phyloP scores from a whole-genome alignment of 1,284 basidiomycete genomes.

The Tilletia setariae region DNA sequence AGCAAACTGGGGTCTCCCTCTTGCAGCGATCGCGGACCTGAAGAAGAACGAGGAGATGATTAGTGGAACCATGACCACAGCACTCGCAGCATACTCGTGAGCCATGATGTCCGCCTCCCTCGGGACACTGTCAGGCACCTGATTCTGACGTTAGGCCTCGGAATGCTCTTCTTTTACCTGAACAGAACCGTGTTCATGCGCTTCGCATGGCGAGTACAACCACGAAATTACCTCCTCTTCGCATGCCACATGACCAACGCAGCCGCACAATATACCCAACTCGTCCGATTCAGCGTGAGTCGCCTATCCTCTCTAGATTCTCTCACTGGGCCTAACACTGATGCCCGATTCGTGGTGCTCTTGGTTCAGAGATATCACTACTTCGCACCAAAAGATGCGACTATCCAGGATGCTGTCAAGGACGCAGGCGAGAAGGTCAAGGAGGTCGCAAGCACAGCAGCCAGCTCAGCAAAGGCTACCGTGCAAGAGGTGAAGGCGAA shows the following conservation, averaged over 20 bases:
- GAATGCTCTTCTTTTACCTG: not conserved
- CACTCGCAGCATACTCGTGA: constrained; percentile 45
- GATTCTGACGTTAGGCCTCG: too few relatives aligned
- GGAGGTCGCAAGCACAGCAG: not conserved
- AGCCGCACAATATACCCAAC: constrained; percentile 44
- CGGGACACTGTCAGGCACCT: not conserved
- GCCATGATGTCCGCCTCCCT: not conserved
- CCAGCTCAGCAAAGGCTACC: not conserved
- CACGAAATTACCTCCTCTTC: constrained; percentile 51
- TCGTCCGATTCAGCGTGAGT: constrained; percentile 45
- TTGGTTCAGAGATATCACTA: constrained; percentile 38
- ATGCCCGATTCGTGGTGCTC: not conserved
- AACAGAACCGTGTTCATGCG: constrained; percentile 48
- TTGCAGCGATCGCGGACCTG: constrained; percentile 50
- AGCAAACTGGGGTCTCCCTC: constrained; percentile 53
- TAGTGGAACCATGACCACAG: constrained; percentile 48
- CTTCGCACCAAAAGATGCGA: constrained; percentile 42
- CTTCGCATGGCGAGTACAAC: constrained; percentile 52
- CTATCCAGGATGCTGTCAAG: constrained; percentile 28
- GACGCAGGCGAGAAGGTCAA: constrained; percentile 27
- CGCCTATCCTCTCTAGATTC: not conserved
- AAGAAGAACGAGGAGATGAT: constrained; percentile 52
- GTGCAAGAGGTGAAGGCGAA: not conserved
- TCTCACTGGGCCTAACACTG: too few relatives aligned
- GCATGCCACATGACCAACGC: constrained; percentile 51